Evolutionary conservation across 148 eudicot genomes (phyloP).

Genomic region (Cornus controversa): DNA sequence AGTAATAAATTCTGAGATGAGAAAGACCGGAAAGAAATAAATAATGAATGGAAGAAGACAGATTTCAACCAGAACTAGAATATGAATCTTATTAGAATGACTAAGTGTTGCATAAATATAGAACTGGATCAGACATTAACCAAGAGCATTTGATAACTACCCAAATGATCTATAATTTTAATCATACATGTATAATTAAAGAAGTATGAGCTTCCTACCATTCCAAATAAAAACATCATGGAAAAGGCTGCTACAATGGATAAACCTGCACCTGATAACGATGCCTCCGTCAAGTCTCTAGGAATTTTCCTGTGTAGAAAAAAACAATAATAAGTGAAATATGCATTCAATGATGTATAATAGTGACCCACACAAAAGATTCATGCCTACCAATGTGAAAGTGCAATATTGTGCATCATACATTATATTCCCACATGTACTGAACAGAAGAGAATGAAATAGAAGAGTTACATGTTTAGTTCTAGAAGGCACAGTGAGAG

Average conservation of each 20-base stretch:
- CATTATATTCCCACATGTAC: background rate
- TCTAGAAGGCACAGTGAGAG: no score
- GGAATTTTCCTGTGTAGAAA: slow-evolving; percentile 85
- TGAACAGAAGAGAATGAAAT: no score
- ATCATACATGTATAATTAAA: slow-evolving; percentile 1
- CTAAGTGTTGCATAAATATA: no score
- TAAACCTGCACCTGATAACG: slow-evolving; percentile 93
- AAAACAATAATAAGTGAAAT: background rate
- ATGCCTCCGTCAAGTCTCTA: slow-evolving; percentile 97
- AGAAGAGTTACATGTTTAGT: no score
- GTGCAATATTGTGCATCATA: background rate
- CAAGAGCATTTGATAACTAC: background rate
- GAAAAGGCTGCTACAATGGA: slow-evolving; percentile 79
- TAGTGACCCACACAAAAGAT: background rate
- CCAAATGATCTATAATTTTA: background rate
- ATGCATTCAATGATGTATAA: background rate
- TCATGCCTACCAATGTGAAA: background rate
- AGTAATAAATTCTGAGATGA: background rate
- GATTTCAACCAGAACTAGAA: background rate
- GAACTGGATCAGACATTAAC: background rate
- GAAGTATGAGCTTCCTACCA: slow-evolving; percentile 52
- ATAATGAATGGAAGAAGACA: background rate
- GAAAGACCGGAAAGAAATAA: background rate
- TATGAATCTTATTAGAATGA: no score
- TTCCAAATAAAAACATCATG: slow-evolving; percentile 92